Conservation (phyloP, 345 rosid species). For the Cardiospermum halicacabum region DNA sequence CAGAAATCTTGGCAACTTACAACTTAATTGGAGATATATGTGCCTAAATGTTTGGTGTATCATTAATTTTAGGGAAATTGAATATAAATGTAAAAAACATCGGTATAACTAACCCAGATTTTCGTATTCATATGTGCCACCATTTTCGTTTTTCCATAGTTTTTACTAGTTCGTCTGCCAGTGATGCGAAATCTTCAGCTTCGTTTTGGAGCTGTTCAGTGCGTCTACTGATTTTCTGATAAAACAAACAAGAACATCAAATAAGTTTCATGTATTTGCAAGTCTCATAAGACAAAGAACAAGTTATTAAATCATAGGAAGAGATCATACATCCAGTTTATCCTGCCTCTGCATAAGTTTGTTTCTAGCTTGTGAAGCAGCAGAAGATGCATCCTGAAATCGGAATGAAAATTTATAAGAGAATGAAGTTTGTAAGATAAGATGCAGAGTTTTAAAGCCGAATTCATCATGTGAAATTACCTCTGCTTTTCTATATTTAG, state of each 20-base stretch:
- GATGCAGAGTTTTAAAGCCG: neutral
- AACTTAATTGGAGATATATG: neutral
- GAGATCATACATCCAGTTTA: constrained; percentile 37
- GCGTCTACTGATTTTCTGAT: constrained; percentile 47
- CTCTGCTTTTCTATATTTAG: constrained; percentile 44
- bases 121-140: constrained; percentile 45
- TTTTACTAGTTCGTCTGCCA: constrained; percentile 64
- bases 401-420: constrained; percentile 3
- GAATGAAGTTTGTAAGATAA: neutral
- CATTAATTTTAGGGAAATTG: no score
- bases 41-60: neutral
- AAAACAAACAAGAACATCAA: constrained; percentile 1
- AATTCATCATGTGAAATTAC: constrained; percentile 20
- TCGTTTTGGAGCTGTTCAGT: constrained; percentile 57
- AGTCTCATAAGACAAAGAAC: neutral
- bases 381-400: constrained; percentile 45
- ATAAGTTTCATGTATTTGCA: neutral
- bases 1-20: no score
- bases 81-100: neutral
- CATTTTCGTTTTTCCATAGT: constrained; percentile 69
- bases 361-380: constrained; percentile 41
- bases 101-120: neutral
- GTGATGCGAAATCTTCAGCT: constrained; percentile 59
- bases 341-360: constrained; percentile 42
- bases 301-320: neutral